A percentile compares a stretch with the other conserved stretches of the same genome.
These are phyloP conservation scores for Phlyctochytrium planicorne DNA, from an alignment of 192 early-diverging fungal species.

Conservation along the genomic window DNA sequence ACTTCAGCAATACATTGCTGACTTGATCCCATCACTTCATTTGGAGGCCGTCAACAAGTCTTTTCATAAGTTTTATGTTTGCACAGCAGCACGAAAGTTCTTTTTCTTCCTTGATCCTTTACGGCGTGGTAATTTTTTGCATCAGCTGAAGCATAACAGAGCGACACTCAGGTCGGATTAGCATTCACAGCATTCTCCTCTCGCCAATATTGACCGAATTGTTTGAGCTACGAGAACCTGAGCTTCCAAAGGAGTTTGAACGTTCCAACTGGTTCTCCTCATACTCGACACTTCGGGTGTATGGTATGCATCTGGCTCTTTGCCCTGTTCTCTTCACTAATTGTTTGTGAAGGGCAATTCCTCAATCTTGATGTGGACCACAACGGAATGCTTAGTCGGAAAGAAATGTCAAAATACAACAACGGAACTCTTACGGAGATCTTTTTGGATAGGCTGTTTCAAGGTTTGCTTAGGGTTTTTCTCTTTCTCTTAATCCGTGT, in stretches of 20 bases:
- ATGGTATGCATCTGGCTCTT: constrained; percentile 21
- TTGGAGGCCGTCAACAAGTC: constrained; percentile 26
- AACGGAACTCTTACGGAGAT: constrained; percentile 41
- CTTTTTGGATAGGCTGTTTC: constrained; percentile 55
- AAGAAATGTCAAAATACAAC: constrained; percentile 43
- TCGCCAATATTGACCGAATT: constrained; percentile 54
- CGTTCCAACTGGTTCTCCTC: constrained; percentile 54
- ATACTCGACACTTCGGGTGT: constrained; percentile 37
- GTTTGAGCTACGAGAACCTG: constrained; percentile 51
- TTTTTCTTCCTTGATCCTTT: constrained; percentile 52
- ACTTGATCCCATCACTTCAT: constrained; percentile 47
- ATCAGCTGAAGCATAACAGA: neutral
- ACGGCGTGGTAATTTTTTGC: constrained; percentile 37
- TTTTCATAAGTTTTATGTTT: constrained; percentile 48
- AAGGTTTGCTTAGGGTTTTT: constrained; percentile 22
- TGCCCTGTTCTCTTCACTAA: neutral
- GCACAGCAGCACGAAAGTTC: constrained; percentile 52
- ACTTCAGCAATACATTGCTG: constrained; percentile 41
- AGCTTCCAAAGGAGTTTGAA: constrained; percentile 36
- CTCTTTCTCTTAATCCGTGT: neutral
- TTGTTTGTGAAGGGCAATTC: constrained; percentile 36
- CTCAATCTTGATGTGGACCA: constrained; percentile 46
- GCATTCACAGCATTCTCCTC: constrained; percentile 48
- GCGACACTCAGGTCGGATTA: constrained; percentile 35
- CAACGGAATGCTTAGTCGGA: constrained; percentile 49